Base-by-base conservation (phyloP, 2,329 filamentous ascomycete genomes). In the Helotiales sp. region DNA sequence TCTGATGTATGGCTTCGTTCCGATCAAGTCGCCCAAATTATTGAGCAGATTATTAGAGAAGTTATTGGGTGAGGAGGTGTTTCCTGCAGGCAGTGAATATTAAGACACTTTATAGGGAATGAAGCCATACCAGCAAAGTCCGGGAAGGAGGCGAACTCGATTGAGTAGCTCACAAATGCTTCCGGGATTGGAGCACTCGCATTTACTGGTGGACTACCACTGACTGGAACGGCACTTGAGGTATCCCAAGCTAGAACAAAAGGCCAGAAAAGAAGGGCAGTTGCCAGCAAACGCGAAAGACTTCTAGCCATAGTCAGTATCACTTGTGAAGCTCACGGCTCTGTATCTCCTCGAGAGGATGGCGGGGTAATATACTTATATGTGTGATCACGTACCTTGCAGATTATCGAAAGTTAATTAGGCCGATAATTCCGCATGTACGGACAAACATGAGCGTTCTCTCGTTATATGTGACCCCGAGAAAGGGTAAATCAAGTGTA, bases 1-100 rank as follows among this genome's bases (percentile, higher is more conserved):
- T 15, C 85, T 76, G 55, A 88, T 81, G 63, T 82, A 77, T 1
- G 85, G 85, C 60, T 84, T 85, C 6, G 75, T 76, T 8, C 83
- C 83, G 13, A 75, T 76, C 3, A 85, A 66, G n/a, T 76, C 68
- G 1, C 74, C 80, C 19, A 88, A 65, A 56, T 85, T 87, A 30
- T 79, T 76, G 25, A 88, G 71, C 6, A 87, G 75, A 49, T 82
- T 84, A 58, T 85, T 76, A 0, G 83, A 86, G 69, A 84, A 88
- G 0, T 67, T 74, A 65, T 87, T 87, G 1, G 85, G 85, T 8
- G 67, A 64, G 0, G 80, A 79, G 6, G 70, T 69, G 65, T 85
- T 85, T 12, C 83, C 79, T 77, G 38, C 10, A 10, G 30, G 17
- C 4, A 33, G 44, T 57, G 15, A 55, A 42, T 30, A 31, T 13